Conservation (phyloP, 1,139 yeast species). For the Chernovozyma aurita region DNA sequence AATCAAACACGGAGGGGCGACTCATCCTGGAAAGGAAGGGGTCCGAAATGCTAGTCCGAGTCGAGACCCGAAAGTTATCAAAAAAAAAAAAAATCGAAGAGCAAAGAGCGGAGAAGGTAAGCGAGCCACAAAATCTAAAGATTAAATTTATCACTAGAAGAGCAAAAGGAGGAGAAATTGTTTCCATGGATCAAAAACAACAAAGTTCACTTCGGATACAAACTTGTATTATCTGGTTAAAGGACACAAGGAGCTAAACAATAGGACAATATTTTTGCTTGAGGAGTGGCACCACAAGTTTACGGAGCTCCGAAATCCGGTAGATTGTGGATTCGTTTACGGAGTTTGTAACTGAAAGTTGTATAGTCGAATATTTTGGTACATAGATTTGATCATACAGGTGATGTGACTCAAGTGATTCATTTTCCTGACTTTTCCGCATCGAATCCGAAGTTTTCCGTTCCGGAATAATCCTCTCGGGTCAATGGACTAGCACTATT, state of each 20-base stretch:
- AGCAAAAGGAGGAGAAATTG: not conserved
- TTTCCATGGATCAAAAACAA: too few species aligned
- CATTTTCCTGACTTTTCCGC: not conserved
- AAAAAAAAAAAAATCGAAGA: conserved; percentile 1
- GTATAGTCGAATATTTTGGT: too few species aligned
- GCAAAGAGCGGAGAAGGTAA: conserved; percentile 3
- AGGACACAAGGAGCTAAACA: too few species aligned
- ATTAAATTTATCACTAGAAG: not conserved
- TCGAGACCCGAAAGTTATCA: conserved; percentile 2
- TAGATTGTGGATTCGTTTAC: too few species aligned
- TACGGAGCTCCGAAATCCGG: too few species aligned
- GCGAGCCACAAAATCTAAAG: not conserved
- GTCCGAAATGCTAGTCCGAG: conserved; percentile 6
- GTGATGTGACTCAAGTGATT: conserved; percentile 1
- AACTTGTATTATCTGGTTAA: too few species aligned
- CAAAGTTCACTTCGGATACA: too few species aligned
- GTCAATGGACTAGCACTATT: conserved; percentile 3
- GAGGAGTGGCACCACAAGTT: too few species aligned
- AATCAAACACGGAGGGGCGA: not conserved
- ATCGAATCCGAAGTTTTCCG: conserved; percentile 3
- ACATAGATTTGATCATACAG: too few species aligned
- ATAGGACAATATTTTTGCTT: too few species aligned
- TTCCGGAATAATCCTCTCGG: conserved; percentile 2
- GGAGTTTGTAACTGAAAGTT: too few species aligned
- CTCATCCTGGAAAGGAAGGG: conserved; percentile 2